Conservation (phyloP, 2,329 filamentous ascomycete genomes). For the Didymella keratinophila region DNA sequence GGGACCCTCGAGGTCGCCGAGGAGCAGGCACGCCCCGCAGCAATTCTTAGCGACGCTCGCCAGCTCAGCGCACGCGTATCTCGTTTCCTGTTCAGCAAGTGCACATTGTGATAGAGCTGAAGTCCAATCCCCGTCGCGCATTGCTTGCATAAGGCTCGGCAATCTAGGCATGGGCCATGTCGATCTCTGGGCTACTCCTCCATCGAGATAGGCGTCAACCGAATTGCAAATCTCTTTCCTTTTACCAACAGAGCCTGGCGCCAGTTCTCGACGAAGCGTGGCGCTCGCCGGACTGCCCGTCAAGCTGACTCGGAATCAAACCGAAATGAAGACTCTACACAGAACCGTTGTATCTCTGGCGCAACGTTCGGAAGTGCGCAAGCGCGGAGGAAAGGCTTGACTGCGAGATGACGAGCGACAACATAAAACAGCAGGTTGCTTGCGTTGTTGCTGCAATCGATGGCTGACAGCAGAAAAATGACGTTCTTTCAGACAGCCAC, state of each 20-base stretch:
- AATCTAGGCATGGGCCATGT: slow-evolving; percentile 32
- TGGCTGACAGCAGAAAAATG: slow-evolving; percentile 20
- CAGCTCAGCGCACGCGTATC: not conserved
- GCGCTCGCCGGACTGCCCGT: slow-evolving; percentile 9
- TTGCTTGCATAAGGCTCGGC: slow-evolving; percentile 26
- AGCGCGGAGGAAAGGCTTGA: slow-evolving; percentile 2
- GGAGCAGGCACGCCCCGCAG: slow-evolving; percentile 17
- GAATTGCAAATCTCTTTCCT: slow-evolving; percentile 24
- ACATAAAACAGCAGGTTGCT: not conserved
- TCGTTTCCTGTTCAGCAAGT: not conserved
- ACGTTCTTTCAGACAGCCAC: slow-evolving; percentile 43
- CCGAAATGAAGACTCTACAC: slow-evolving; percentile 16
- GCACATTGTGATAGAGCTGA: slow-evolving; percentile 14
- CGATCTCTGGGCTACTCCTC: slow-evolving; percentile 27
- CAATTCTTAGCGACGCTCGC: slow-evolving; percentile 8
- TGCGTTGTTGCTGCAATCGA: slow-evolving; percentile 7
- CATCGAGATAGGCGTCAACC: slow-evolving; percentile 19
- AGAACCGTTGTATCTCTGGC: slow-evolving; percentile 10
- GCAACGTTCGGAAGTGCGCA: slow-evolving; percentile 9
- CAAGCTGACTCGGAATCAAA: not conserved
- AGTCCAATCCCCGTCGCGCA: slow-evolving; percentile 12
- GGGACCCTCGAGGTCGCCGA: slow-evolving; percentile 33
- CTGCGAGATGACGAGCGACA: slow-evolving; percentile 4
- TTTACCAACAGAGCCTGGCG: not conserved
- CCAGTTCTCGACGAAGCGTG: slow-evolving; percentile 4